Percentiles rank a stretch among this genome's conserved stretches.
Conservation (phyloP, 2,329 filamentous ascomycete species). For the Elsinoe ampelina region DNA sequence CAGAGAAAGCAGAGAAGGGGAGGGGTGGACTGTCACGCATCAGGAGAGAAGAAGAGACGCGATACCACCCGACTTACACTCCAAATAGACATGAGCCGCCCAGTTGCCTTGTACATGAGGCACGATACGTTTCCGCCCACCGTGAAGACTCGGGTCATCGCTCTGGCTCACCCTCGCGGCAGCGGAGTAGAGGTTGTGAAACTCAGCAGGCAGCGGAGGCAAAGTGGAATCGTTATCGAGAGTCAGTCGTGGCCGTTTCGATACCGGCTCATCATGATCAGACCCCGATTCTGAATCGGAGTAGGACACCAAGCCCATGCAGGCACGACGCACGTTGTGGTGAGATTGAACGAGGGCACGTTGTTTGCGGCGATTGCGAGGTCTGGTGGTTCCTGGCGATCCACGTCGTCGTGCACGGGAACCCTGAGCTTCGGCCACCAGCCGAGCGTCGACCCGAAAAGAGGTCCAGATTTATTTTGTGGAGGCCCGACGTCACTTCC, state of each 20-base stretch:
- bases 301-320: constrained; percentile 59
- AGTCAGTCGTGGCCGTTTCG: constrained; percentile 13
- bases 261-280: constrained; percentile 12
- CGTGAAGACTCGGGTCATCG: constrained; percentile 79
- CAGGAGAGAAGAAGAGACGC: neutral
- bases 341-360: neutral
- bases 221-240: constrained; percentile 14
- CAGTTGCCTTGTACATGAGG: constrained; percentile 85
- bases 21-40: neutral
- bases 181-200: constrained; percentile 84
- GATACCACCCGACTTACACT: constrained; percentile 57
- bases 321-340: neutral
- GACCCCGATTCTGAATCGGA: constrained; percentile 43
- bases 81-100: constrained; percentile 86
- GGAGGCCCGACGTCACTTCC: constrained; percentile 8
- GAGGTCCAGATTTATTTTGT: neutral
- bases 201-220: constrained; percentile 62
- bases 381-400: constrained; percentile 6
- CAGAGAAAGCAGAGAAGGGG: constrained; percentile 2
- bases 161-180: constrained; percentile 65
- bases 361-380: neutral
- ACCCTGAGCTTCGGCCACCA: constrained; percentile 4
- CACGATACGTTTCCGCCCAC: constrained; percentile 68
- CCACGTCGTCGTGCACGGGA: neutral
- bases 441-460: neutral